A percentile compares a stretch with the other conserved stretches of the same genome.
phyloP scores from a whole-genome alignment of 805 yeast species.

The Starmerella sp. region DNA sequence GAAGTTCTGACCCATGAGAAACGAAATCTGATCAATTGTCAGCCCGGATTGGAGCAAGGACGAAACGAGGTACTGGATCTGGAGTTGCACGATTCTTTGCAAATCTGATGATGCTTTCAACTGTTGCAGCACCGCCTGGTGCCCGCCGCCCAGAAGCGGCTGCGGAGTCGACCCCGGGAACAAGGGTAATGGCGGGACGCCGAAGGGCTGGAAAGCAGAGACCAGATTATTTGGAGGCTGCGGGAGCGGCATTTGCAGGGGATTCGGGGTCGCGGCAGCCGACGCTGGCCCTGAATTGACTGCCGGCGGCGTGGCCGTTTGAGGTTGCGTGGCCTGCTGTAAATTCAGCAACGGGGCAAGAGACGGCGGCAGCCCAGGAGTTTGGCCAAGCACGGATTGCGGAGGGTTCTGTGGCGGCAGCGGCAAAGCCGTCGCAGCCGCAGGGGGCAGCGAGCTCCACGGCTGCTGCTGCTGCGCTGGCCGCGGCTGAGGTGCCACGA shows the following conservation, averaged over 20 bases:
- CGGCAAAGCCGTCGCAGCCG: not conserved
- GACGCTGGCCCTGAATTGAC: not conserved
- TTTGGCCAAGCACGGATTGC: not conserved
- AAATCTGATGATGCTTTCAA: conserved; percentile 2
- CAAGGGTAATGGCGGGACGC: not conserved
- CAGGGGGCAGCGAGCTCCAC: not conserved
- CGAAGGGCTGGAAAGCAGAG: not conserved
- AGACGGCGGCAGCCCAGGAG: not conserved
- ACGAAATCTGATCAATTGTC: conserved; percentile 3
- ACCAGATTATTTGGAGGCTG: not conserved
- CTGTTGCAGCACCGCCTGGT: not conserved
- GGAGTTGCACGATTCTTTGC: not conserved
- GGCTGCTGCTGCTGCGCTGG: not conserved
- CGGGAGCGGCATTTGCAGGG: not conserved
- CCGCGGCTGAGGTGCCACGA: not conserved
- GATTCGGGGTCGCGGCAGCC: not conserved
- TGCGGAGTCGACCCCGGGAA: not conserved
- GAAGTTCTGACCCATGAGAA: not conserved
- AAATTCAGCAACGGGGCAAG: not conserved
- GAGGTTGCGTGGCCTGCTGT: not conserved
- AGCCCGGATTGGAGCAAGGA: conserved; percentile 3
- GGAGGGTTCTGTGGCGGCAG: not conserved
- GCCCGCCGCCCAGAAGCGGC: not conserved
- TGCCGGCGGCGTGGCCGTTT: not conserved
- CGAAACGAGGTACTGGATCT: not conserved